These are phyloP conservation scores for Solanum dulcamara DNA, from an alignment of 257 asterid species.

Conservation along the genomic window DNA sequence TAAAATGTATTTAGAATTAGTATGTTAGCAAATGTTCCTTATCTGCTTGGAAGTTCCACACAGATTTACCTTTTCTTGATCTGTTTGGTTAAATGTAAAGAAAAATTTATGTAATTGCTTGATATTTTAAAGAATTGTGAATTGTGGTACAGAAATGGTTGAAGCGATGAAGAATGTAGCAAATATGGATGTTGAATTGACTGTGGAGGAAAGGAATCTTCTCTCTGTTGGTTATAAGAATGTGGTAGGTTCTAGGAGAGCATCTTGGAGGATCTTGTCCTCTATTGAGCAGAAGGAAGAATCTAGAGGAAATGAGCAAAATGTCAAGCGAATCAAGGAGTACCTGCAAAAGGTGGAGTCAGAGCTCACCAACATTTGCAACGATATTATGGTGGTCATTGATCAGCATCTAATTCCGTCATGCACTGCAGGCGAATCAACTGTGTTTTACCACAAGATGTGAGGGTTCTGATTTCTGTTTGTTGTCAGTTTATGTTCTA, in stretches of 20 bases:
- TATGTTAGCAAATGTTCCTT: not conserved
- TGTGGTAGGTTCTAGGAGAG: conserved; percentile 78
- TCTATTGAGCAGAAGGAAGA: conserved; percentile 91
- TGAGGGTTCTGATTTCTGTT: conserved; percentile 14
- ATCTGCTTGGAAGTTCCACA: not conserved
- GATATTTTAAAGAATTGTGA: not conserved
- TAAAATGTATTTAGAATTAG: not conserved
- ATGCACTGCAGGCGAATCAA: conserved; percentile 61
- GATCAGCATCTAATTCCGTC: conserved; percentile 91
- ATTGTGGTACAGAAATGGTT: conserved; percentile 55
- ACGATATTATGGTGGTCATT: conserved; percentile 58
- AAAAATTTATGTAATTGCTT: not conserved
- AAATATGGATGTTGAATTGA: conserved; percentile 61
- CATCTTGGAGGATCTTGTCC: conserved; percentile 88
- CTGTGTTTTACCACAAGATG: conserved; percentile 84
- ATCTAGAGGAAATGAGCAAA: conserved; percentile 70
- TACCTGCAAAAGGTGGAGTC: conserved; percentile 70
- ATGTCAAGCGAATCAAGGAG: conserved; percentile 74
- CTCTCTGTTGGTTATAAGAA: conserved; percentile 89
- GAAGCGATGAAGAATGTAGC: conserved; percentile 78
- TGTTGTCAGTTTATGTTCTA: not conserved
- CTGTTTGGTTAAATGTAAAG: not conserved
- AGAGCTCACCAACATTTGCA: conserved; percentile 64
- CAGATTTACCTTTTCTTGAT: not conserved
- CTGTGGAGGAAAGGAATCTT: conserved; percentile 79